Evolutionary conservation across 2,329 filamentous ascomycete species (phyloP).

Genomic region (Aureobasidium leucospermi): DNA sequence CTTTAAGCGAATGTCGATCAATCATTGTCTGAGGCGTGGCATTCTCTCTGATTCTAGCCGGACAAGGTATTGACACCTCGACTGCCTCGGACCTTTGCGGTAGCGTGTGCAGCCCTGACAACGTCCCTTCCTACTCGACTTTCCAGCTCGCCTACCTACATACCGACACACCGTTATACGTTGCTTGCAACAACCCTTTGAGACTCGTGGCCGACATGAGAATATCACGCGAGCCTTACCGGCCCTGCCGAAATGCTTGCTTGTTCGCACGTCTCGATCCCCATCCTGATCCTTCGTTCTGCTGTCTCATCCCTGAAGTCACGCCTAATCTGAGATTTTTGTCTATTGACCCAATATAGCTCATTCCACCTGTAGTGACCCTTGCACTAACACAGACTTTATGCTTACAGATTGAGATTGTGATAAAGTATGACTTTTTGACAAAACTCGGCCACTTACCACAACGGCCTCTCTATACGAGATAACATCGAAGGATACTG

Average conservation of each 20-base stretch:
- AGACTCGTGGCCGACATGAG: background rate
- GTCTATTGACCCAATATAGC: background rate
- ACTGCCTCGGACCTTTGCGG: background rate
- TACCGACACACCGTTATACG: background rate
- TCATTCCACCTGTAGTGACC: background rate
- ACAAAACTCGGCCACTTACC: background rate
- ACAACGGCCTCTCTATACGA: slow-evolving; percentile 4
- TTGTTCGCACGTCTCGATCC: background rate
- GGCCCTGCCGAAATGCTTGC: background rate
- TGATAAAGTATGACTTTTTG: slow-evolving; percentile 1
- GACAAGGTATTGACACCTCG: background rate
- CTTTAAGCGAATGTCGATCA: slow-evolving; percentile 6
- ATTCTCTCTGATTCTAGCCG: background rate
- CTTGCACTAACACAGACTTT: background rate
- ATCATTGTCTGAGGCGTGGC: slow-evolving; percentile 3
- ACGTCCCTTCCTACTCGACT: background rate
- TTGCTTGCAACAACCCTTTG: background rate
- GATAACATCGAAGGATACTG: background rate
- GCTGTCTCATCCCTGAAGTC: slow-evolving; percentile 4
- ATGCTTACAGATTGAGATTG: background rate
- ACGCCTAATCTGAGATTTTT: background rate
- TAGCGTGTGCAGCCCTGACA: background rate
- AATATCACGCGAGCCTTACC: background rate
- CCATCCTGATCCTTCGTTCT: background rate
- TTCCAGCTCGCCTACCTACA: background rate